phyloP scores from a whole-genome alignment of 495 filamentous ascomycete genomes.

The Talaromyces thailandensis region DNA sequence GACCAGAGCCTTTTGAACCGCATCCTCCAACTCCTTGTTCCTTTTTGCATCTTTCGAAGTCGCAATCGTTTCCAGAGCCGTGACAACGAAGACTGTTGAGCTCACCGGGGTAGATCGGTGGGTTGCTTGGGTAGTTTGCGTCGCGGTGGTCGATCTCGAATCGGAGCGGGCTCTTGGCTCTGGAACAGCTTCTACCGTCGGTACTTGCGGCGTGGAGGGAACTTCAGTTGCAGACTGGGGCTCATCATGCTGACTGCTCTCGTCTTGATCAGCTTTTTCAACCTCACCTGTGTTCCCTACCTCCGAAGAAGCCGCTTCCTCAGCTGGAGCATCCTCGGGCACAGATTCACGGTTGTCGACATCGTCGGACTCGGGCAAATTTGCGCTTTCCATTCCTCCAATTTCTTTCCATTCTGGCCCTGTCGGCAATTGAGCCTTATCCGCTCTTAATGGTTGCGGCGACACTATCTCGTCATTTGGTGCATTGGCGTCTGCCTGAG shows the following conservation, averaged over 20 bases:
- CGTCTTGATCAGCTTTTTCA: background rate
- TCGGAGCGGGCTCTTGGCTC: constrained; percentile 43
- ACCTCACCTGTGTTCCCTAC: background rate
- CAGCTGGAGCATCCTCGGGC: background rate
- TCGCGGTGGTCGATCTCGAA: constrained; percentile 48
- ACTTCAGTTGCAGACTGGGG: constrained; percentile 1
- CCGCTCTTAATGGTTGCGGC: constrained; percentile 17
- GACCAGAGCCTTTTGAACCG: constrained; percentile 68
- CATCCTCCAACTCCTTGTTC: constrained; percentile 69
- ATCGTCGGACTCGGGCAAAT: constrained; percentile 9
- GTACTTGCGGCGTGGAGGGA: background rate
- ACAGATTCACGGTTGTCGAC: constrained; percentile 4
- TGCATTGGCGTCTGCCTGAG: constrained; percentile 21
- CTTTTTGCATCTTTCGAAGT: constrained; percentile 78
- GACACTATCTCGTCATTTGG: constrained; percentile 21
- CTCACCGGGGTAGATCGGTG: constrained; percentile 57
- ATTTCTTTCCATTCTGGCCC: constrained; percentile 22
- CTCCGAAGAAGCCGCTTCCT: background rate
- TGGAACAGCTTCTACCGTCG: background rate
- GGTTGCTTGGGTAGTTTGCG: constrained; percentile 43
- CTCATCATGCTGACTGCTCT: background rate
- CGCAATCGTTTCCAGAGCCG: constrained; percentile 82
- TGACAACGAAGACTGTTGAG: constrained; percentile 90
- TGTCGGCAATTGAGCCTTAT: constrained; percentile 24
- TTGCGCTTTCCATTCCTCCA: constrained; percentile 13